phyloP scores from a whole-genome alignment of 208 protist genomes.

The Acanthamoeba royreba region DNA sequence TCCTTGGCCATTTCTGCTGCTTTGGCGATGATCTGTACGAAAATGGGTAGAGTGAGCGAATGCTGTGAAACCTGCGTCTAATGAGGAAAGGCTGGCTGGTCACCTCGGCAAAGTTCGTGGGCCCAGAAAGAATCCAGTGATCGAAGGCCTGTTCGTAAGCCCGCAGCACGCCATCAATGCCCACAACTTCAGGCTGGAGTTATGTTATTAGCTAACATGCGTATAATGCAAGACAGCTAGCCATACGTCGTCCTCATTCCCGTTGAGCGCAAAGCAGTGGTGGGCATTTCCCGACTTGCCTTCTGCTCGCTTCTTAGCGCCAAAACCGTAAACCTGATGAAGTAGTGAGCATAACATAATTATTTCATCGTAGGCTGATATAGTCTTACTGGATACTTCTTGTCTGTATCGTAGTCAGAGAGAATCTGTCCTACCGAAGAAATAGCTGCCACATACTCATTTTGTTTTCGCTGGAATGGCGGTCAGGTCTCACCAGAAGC shows the following conservation, averaged over 20 bases:
- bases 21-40: background rate
- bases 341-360: background rate
- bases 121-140: slow-evolving; percentile 32
- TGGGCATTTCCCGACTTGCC: background rate
- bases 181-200: background rate
- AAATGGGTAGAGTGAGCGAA: background rate
- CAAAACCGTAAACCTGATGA: slow-evolving; percentile 52
- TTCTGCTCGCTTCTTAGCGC: background rate
- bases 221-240: too few species aligned
- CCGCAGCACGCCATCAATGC: slow-evolving; percentile 19
- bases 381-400: slow-evolving; percentile 11
- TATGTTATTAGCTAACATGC: too few species aligned
- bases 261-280: slow-evolving; percentile 44
- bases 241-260: slow-evolving; percentile 21
- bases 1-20: background rate
- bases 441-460: slow-evolving; percentile 55
- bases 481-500: background rate
- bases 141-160: slow-evolving; percentile 20
- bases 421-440: slow-evolving; percentile 47
- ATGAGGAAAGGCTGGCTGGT: background rate
- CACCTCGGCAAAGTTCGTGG: slow-evolving; percentile 47
- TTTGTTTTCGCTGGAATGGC: slow-evolving; percentile 11
- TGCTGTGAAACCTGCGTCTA: background rate
- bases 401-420: slow-evolving; percentile 52
- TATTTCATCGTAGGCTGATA: background rate